These are phyloP conservation scores for Ulmus americana DNA, from an alignment of 331 rosid species.

Conservation along the genomic window DNA sequence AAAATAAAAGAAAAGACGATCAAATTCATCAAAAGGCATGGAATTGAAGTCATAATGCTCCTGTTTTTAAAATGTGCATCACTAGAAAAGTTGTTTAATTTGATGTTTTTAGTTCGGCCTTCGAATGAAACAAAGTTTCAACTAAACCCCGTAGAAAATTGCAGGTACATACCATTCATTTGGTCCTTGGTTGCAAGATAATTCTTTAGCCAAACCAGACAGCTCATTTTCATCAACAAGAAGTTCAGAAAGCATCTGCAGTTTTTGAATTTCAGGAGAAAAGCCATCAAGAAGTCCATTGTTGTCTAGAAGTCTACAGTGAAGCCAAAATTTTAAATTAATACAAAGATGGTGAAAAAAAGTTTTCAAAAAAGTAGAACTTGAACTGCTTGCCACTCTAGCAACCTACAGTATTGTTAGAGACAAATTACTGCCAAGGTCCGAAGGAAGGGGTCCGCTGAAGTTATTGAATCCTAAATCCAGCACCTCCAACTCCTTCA, in stretches of 20 bases:
- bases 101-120: neutral
- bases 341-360: neutral
- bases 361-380: neutral
- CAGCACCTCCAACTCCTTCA: conserved; percentile 75
- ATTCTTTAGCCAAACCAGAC: conserved; percentile 27
- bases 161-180: conserved; percentile 38
- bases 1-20: neutral
- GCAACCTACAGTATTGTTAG: conserved; percentile 65
- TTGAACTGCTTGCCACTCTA: conserved; percentile 14
- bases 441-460: conserved; percentile 53
- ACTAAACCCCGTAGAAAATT: neutral
- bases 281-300: conserved; percentile 54
- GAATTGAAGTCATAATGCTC: neutral
- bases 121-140: neutral
- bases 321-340: conserved; percentile 11
- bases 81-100: neutral
- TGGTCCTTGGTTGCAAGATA: conserved; percentile 37
- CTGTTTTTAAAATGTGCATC: neutral
- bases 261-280: conserved; percentile 49
- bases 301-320: conserved; percentile 75
- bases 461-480: conserved; percentile 86
- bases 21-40: neutral
- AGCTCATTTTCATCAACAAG: conserved; percentile 65
- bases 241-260: conserved; percentile 53
- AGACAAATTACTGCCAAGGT: conserved; percentile 62